Base-by-base conservation (phyloP, 108 stramenopile genomes). In the Poteriospumella lacustris region DNA sequence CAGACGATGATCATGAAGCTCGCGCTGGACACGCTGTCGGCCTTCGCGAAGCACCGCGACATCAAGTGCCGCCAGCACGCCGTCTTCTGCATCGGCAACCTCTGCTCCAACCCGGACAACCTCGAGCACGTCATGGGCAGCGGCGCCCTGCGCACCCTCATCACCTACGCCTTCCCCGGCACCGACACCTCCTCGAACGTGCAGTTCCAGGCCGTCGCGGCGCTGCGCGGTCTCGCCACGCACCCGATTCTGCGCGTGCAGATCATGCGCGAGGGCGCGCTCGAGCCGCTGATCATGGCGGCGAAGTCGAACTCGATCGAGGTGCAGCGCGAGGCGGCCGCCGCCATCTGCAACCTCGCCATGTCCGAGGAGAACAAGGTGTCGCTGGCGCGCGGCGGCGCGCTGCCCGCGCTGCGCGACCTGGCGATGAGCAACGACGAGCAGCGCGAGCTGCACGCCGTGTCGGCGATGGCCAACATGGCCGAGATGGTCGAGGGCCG, bases 151-250 rank as follows among this genome's bases (percentile, higher is more conserved):
- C 76, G 89, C 59, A 84, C 89, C 29, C 77, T 91, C 33, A 84
- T 92, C 43, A 84, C 90, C 33, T 91, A 88, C 70, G 88, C 91
- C 3, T 91, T 91, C 62, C 91, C 89, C 26, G 82, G 87, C 29
- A 80, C 82, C 43, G 88, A 85, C 59, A 80, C 86, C 9, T 84
- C 84, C 19, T 78, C 87, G 28, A 90, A 91, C 62, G 87, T 91
- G n/a, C 92, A 91, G 81, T 92, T 91, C 80, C 91, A 92, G 79
- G 91, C 92, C 43, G 90, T 93, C 43, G 91, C 92, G 44, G 91
- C 91, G 26, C 85, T 93, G 19, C 87, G 86, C 28, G 90, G 91
- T 29, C 80, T 93, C 19, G 87, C 90, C 39, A 89, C 90, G 43
- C 86, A 89, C 47, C 80, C 83, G 19, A 77, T 85, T 1, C 78